Base-by-base conservation (phyloP, 1,139 yeast species). In the Saccharomyces pastorianus region DNA sequence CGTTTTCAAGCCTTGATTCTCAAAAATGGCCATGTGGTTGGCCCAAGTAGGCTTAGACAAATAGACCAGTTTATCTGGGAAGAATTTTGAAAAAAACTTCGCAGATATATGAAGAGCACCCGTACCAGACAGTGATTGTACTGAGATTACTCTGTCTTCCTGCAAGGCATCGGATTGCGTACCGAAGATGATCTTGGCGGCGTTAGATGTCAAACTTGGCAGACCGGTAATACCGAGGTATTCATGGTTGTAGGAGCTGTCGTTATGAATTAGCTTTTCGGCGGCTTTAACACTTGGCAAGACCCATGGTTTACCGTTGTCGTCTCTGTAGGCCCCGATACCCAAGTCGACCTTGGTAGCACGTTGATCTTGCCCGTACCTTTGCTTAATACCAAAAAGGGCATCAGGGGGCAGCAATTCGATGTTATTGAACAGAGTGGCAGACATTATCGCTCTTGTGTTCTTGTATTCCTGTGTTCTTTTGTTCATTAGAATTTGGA, bases 31-130 rank as follows among this genome's bases (percentile, higher is more conserved):
- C 70, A 80, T 77, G 74, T 93, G 99, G 76, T 91, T 93, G 54
- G 93, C 96, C 99, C 99, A 93, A 27, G 99, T 91, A 58, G 99
- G 99, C 60, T 81, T 77, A 8, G 96, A 87, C 55, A 91, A 73
- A 72, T 89, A 91, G 50, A 93, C 76, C 29, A 78, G 74, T 58
- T 72, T 72, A 48, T 65, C 67, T 46, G 72, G 71, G 46, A 82
- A 79, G 48, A 77, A 74, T 59, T 79, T 77, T 58, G 69, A 55
- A 52, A 91, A 73, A 66, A 93, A 88, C 58, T 78, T 77, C 17
- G 91, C 96, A 26, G 91, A 95, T 65, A 90, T 74, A 68, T 91
- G 98, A 64, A 91, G 78, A 4, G 98, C 96, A 55, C 99, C 99
- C 13, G 99, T 93, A 61, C 99, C 99, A 32, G 96, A 87, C 56